Percentiles rank a stretch among this genome's conserved stretches.
Conservation (phyloP, 2,329 filamentous ascomycete species). For the Phialocephala sp. region DNA sequence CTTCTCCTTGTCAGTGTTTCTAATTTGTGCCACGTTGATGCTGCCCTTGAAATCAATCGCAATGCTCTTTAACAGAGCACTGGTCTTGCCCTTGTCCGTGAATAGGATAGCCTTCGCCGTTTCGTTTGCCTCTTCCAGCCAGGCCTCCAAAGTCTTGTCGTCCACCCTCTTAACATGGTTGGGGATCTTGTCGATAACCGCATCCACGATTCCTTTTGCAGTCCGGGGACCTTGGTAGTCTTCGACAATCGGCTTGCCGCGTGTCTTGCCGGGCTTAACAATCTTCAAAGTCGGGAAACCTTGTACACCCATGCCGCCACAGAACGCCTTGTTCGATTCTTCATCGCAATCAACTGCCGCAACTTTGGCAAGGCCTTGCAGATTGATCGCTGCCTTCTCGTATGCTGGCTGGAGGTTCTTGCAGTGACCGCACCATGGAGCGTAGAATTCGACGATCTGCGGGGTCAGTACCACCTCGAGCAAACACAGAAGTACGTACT, state of each 20-base stretch:
- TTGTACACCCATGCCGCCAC: conserved; percentile 82
- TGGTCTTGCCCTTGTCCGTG: conserved; percentile 89
- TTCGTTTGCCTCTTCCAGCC: conserved; percentile 70
- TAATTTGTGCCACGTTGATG: conserved; percentile 80
- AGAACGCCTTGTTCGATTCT: conserved; percentile 87
- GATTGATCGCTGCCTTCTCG: conserved; percentile 88
- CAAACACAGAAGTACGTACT: conserved; percentile 56
- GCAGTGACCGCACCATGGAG: conserved; percentile 97
- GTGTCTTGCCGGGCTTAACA: conserved; percentile 81
- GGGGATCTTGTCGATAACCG: conserved; percentile 84
- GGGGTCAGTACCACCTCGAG: conserved; percentile 25
- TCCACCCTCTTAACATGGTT: conserved; percentile 86
- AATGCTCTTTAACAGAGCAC: conserved; percentile 79
- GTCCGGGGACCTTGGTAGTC: conserved; percentile 87
- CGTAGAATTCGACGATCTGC: conserved; percentile 84
- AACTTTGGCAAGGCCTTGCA: conserved; percentile 92
- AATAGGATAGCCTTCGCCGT: conserved; percentile 88
- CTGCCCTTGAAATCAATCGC: conserved; percentile 89
- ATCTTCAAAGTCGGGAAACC: conserved; percentile 98
- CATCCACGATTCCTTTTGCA: conserved; percentile 86
- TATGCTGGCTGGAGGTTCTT: conserved; percentile 94
- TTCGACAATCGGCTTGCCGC: conserved; percentile 79
- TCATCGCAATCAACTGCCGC: conserved; percentile 96
- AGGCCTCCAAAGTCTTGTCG: conserved; percentile 79
- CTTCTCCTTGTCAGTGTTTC: conserved; percentile 73